A percentile compares a stretch with the other conserved stretches of the same genome.
phyloP scores from a whole-genome alignment of 345 rosid genomes.

The Microthlaspi erraticum region DNA sequence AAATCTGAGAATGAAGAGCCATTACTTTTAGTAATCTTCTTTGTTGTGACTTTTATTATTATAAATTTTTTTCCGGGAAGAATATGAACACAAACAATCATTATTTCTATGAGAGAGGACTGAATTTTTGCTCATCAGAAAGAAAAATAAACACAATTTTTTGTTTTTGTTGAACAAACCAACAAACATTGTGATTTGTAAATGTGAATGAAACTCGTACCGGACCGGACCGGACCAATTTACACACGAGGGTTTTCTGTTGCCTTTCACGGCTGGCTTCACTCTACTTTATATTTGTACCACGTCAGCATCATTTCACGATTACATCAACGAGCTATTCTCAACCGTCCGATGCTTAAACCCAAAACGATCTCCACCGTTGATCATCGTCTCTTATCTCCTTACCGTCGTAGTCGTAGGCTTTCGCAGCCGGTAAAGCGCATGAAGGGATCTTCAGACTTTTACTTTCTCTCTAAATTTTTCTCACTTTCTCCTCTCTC shows the following conservation, averaged over 20 bases:
- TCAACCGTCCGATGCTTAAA: conserved; percentile 40
- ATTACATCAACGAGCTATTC: conserved; percentile 1
- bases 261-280: conserved; percentile 17
- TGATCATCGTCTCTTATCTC: conserved; percentile 38
- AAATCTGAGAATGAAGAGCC: conserved; percentile 10
- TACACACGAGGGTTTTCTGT: conserved; percentile 39
- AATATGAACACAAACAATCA: neutral
- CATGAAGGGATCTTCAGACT: conserved; percentile 39
- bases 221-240: conserved; percentile 11
- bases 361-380: conserved; percentile 38
- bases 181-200: too few species aligned
- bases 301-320: conserved; percentile 35
- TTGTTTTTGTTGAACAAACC: neutral
- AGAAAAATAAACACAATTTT: neutral
- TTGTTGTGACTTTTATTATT: neutral
- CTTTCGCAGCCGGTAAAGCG: conserved; percentile 43
- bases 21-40: conserved; percentile 3
- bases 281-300: conserved; percentile 4
- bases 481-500: conserved; percentile 18
- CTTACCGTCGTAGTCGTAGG: conserved; percentile 41
- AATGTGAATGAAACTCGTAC: neutral
- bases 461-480: conserved; percentile 17
- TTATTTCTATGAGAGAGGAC: neutral
- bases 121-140: neutral
- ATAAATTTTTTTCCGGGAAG: neutral